Evolutionary conservation across 345 rosid genomes (phyloP), one percentile per base, ranked within the genome.

Genomic region (Salix suchowensis): DNA sequence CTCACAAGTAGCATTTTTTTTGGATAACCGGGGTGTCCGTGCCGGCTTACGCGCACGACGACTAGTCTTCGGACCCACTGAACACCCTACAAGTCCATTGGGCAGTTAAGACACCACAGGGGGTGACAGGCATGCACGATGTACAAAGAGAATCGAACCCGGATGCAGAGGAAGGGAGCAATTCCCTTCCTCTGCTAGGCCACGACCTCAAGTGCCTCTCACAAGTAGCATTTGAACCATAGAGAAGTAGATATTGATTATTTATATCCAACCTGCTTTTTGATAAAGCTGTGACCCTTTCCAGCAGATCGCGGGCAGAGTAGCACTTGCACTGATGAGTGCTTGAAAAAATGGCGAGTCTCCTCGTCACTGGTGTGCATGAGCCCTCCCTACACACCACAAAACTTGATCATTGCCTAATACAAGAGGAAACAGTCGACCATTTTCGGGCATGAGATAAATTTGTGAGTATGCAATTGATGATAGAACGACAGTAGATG

Each of bases 221-320:
- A 74, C 54, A 68, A 28, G 69, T 30, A 48, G 24, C 48, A 32
- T 23, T 19, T 40, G 42, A 34, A 70, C 50, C 64, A 52, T 69
- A 70, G 19, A 50, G 37, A 79, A 60, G 36, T 70, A 7, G 60
- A 28, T 46, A 32, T 73, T 46, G 74, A 69, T 39, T 72, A 61
- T 34, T 82, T 24, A 69, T 61, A 72, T 76, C 91, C 66, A 75
- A 92, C 97, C 92, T 87, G 87, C 64, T 91, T 87, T 86, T 88
- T 92, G 5, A 83, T 69, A 80, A 88, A 94, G 86, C 98, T 94
- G 86, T 91, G 90, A 75, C 98, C 97, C 89, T 84, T 88, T 54
- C 89, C 93, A 6, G 88, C 94, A 78, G 97, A 87, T 67, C 98
- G 88, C 28, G 98, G 97, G 79, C 97, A 94, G 79, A 92, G 97